Percentiles rank a stretch among this genome's conserved stretches.
phyloP scores from a whole-genome alignment of 2,329 filamentous ascomycete genomes.

The Aspergillus versicolor region DNA sequence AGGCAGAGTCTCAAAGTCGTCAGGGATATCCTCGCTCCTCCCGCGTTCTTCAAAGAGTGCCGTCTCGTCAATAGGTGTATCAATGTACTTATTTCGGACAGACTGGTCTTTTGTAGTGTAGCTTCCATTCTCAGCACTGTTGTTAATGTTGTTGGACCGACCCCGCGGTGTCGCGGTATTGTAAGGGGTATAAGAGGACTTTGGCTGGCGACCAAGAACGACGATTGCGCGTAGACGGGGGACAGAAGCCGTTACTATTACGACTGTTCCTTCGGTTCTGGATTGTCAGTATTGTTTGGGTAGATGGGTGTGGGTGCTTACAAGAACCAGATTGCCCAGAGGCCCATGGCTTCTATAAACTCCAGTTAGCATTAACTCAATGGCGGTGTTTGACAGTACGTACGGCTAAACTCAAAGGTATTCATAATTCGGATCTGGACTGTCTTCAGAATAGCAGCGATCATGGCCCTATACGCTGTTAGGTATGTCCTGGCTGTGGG shows the following conservation, averaged over 20 bases:
- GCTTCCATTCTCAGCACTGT: too few species aligned
- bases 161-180: not conserved
- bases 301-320: not conserved
- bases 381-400: not conserved
- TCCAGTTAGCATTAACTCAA: too few species aligned
- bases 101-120: too few species aligned
- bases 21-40: not conserved
- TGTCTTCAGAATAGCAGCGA: conserved; percentile 5
- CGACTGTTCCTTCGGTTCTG: conserved; percentile 7
- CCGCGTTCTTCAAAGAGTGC: not conserved
- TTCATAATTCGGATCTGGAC: not conserved
- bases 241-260: conserved; percentile 5
- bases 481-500: not conserved
- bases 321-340: conserved; percentile 7
- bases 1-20: not conserved
- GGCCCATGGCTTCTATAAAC: not conserved
- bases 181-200: not conserved
- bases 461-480: not conserved
- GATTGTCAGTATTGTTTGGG: not conserved
- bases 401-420: not conserved
- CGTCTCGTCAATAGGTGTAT: not conserved
- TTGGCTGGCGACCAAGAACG: not conserved
- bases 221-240: conserved; percentile 6
- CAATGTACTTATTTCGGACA: fast-evolving
- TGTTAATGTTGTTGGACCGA: not conserved